Evolutionary conservation across 148 eudicot species (phyloP).

Genomic region (Rhododendron williamsianum): DNA sequence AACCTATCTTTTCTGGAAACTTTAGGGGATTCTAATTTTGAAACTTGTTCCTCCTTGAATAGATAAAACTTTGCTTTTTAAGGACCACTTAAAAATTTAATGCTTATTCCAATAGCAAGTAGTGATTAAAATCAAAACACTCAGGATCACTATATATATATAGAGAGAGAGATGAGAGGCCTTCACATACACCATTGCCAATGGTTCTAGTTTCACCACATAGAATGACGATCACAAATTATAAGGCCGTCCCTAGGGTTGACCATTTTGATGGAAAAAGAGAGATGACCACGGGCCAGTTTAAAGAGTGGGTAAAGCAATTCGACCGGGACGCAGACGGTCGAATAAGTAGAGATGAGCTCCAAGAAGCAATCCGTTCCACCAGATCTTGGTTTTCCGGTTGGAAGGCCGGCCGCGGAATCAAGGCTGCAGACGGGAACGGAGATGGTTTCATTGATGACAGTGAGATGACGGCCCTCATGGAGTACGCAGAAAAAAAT

Average conservation of each 20-base stretch:
- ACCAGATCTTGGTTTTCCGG: background rate
- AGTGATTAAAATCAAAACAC: background rate
- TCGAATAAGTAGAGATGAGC: background rate
- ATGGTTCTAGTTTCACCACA: background rate
- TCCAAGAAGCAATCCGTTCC: background rate
- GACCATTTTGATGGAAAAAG: background rate
- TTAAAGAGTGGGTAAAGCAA: background rate
- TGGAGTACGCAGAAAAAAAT: too few relatives aligned
- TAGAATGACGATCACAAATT: background rate
- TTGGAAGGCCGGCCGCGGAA: background rate
- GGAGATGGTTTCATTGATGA: background rate
- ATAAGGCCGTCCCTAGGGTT: too few relatives aligned
- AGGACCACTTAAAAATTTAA: too few relatives aligned
- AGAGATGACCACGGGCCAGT: background rate
- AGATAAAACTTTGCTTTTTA: too few relatives aligned
- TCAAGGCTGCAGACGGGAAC: background rate
- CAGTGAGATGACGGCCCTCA: too few relatives aligned
- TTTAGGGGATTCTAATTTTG: too few relatives aligned
- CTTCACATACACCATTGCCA: background rate
- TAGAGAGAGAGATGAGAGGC: background rate
- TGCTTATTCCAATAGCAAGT: too few relatives aligned
- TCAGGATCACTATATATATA: background rate
- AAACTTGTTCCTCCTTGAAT: too few relatives aligned
- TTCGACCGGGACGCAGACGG: background rate
- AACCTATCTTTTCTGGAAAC: too few relatives aligned